Percentiles rank a stretch among this genome's conserved stretches.
phyloP scores from a whole-genome alignment of 306 rosid species.

The Gleditsia sinensis region DNA sequence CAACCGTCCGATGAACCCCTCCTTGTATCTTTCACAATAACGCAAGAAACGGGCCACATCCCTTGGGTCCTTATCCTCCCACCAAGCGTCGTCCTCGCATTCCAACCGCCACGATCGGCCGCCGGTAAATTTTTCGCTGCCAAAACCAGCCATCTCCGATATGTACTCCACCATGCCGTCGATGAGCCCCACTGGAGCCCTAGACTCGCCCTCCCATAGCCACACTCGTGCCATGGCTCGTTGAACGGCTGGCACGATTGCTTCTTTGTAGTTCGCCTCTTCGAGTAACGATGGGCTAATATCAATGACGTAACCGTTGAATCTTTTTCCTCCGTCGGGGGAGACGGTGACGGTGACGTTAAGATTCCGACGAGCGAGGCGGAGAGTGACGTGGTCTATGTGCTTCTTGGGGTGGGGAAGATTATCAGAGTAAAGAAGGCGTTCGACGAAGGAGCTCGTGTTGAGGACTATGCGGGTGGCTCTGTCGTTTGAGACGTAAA shows the following conservation, averaged over 20 bases:
- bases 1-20: slow-evolving; percentile 77
- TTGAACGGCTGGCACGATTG: slow-evolving; percentile 41
- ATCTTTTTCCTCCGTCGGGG: neutral
- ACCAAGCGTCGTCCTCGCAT: slow-evolving; percentile 37
- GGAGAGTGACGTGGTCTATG: slow-evolving; percentile 49
- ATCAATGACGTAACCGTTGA: slow-evolving; percentile 37
- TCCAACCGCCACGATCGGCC: too few relatives aligned
- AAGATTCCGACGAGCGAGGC: slow-evolving; percentile 38
- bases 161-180: slow-evolving; percentile 69
- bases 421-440: slow-evolving; percentile 41
- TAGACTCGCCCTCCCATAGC: slow-evolving; percentile 54
- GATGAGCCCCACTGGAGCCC: slow-evolving; percentile 50
- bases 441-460: slow-evolving; percentile 51
- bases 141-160: slow-evolving; percentile 40
- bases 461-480: slow-evolving; percentile 58
- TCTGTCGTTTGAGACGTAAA: slow-evolving; percentile 64
- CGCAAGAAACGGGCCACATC: slow-evolving; percentile 46
- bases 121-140: neutral
- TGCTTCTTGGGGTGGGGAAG: slow-evolving; percentile 39
- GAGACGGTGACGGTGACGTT: neutral
- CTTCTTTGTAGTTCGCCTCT: slow-evolving; percentile 23
- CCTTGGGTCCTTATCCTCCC: slow-evolving; percentile 52
- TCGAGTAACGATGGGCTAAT: slow-evolving; percentile 49
- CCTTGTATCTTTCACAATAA: slow-evolving; percentile 35
- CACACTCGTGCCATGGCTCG: slow-evolving; percentile 63